phyloP scores from a whole-genome alignment of 805 yeast genomes.

The Yamadazyma kitorensis region DNA sequence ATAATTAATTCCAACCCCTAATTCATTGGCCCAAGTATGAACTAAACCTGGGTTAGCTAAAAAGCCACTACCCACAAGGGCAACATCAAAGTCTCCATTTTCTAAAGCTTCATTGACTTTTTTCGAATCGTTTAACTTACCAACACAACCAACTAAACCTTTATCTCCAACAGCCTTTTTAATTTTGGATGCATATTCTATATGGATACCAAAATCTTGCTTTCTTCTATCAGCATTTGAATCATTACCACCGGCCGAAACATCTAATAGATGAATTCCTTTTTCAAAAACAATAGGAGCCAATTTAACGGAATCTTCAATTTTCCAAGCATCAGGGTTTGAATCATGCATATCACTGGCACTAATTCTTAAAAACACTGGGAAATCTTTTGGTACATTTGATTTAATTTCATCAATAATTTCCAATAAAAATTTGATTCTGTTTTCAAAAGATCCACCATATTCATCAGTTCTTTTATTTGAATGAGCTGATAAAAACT shows the following conservation, averaged over 20 bases:
- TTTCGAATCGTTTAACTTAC: constrained; percentile 31
- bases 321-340: constrained; percentile 36
- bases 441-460: constrained; percentile 62
- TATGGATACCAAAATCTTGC: constrained; percentile 30
- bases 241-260: constrained; percentile 53
- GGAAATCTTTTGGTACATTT: constrained; percentile 38
- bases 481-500: constrained; percentile 44
- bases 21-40: constrained; percentile 49
- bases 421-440: constrained; percentile 49
- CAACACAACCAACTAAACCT: constrained; percentile 46
- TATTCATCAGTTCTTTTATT: constrained; percentile 60
- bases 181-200: constrained; percentile 37
- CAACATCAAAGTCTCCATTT: constrained; percentile 45
- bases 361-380: constrained; percentile 48
- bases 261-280: constrained; percentile 53
- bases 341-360: constrained; percentile 44
- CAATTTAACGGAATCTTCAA: constrained; percentile 43
- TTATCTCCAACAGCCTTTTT: constrained; percentile 45
- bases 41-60: constrained; percentile 50
- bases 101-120: constrained; percentile 41
- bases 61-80: constrained; percentile 45
- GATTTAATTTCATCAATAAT: constrained; percentile 42
- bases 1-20: constrained; percentile 34
- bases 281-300: constrained; percentile 36
- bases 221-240: constrained; percentile 25